phyloP scores from a whole-genome alignment of 192 early-diverging fungal genomes.

The Coemansia sp. region DNA sequence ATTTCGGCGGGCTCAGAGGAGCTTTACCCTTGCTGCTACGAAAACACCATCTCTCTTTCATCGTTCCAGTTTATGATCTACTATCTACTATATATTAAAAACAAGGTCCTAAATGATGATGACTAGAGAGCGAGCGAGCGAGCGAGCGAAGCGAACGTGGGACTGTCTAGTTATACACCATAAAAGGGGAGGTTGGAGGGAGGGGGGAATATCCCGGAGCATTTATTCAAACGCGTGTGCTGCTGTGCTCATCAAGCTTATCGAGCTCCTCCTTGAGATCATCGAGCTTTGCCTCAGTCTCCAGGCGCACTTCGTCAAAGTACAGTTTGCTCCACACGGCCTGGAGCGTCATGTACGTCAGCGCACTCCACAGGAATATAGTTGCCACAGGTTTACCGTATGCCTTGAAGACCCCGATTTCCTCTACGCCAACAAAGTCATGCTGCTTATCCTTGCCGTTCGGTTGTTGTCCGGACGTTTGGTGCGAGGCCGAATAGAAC shows the following conservation, averaged over 20 bases:
- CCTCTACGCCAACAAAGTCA: conserved; percentile 5
- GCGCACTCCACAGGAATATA: conserved; percentile 44
- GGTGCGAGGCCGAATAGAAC: conserved; percentile 1
- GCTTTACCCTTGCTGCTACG: no score
- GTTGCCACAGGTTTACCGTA: conserved; percentile 47
- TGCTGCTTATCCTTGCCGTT: not conserved
- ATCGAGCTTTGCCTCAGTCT: conserved; percentile 48
- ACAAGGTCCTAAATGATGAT: no score
- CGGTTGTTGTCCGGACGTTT: not conserved
- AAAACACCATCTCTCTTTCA: no score
- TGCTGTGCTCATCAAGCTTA: conserved; percentile 3
- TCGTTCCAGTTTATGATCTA: no score
- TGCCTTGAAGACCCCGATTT: conserved; percentile 35
- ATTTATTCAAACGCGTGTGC: not conserved
- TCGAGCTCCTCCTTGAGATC: conserved; percentile 23
- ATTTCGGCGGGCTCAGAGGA: no score
- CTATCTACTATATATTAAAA: no score
- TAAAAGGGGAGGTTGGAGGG: no score
- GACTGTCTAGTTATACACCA: no score
- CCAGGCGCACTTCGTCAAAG: conserved; percentile 41
- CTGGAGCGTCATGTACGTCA: conserved; percentile 44
- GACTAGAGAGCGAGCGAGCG: no score
- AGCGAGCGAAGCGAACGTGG: no score
- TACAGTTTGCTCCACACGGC: conserved; percentile 49
- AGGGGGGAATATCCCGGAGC: no score